phyloP scores from a whole-genome alignment of 345 rosid species.

The Raphanus sativus region DNA sequence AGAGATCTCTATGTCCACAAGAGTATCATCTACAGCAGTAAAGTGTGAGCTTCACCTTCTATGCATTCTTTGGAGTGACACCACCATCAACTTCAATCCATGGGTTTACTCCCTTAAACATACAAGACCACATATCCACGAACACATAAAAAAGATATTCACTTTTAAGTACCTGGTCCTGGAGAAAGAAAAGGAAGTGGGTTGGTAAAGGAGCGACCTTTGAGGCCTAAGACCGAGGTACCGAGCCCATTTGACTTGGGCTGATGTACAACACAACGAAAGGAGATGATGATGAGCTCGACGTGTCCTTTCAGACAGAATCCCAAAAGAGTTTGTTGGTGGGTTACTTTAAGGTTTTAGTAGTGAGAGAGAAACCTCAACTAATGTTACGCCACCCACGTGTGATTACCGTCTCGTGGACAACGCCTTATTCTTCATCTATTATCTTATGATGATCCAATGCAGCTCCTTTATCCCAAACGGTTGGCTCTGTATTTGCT shows the following conservation, averaged over 20 bases:
- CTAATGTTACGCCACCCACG: constrained; percentile 25
- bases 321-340: neutral
- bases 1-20: neutral
- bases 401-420: constrained; percentile 28
- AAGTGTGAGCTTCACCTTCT: constrained; percentile 56
- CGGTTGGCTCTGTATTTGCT: constrained; percentile 33
- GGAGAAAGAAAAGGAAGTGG: constrained; percentile 34
- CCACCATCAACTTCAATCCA: constrained; percentile 99
- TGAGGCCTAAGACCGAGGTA: constrained; percentile 37
- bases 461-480: constrained; percentile 21
- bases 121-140: constrained; percentile 11
- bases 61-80: constrained; percentile 91
- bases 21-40: neutral
- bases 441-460: too few relatives aligned
- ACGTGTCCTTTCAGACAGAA: constrained; percentile 17
- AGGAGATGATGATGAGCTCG: constrained; percentile 19
- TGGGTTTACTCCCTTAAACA: constrained; percentile 89
- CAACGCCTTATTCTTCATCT: constrained; percentile 22
- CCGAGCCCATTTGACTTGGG: constrained; percentile 38
- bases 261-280: constrained; percentile 35
- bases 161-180: constrained; percentile 31
- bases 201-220: constrained; percentile 33
- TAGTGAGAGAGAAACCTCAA: constrained; percentile 9
- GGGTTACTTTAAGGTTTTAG: too few relatives aligned
- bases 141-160: neutral